Evolutionary conservation across 2,329 filamentous ascomycete genomes (phyloP).

Genomic region (Plectosphaerella cucumerina): DNA sequence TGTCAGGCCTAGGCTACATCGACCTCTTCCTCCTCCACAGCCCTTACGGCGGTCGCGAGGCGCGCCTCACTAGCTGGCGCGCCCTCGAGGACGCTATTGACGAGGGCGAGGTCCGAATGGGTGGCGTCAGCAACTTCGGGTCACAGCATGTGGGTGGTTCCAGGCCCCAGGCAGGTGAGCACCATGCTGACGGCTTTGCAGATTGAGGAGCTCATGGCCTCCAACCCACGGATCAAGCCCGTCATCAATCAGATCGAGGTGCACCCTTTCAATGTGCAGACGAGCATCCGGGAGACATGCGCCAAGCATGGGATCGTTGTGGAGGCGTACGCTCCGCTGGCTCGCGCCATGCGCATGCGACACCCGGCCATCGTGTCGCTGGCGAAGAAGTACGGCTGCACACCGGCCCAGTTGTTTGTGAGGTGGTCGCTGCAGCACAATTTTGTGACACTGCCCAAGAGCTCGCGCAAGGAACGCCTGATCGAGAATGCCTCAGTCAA

Average conservation of each 20-base stretch:
- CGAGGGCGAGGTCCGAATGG: conserved; percentile 65
- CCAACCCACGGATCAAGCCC: conserved; percentile 57
- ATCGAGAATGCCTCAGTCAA: conserved; percentile 60
- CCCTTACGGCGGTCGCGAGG: conserved; percentile 68
- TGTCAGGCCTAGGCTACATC: conserved; percentile 67
- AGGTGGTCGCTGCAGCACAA: conserved; percentile 75
- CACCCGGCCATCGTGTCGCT: conserved; percentile 60
- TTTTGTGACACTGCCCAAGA: conserved; percentile 72
- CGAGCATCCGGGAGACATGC: conserved; percentile 62
- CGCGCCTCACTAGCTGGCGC: conserved; percentile 68
- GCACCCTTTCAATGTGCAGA: conserved; percentile 76
- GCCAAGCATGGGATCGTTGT: conserved; percentile 63
- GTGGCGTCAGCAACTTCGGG: conserved; percentile 76
- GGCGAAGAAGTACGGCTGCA: conserved; percentile 64
- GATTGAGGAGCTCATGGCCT: conserved; percentile 65
- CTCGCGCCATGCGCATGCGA: conserved; percentile 64
- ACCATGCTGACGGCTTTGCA: conserved; percentile 19
- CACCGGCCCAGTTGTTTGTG: conserved; percentile 69
- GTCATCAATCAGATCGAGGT: conserved; percentile 79
- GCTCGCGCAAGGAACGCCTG: conserved; percentile 57
- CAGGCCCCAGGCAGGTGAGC: not conserved
- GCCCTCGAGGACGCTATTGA: conserved; percentile 73
- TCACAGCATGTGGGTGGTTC: conserved; percentile 59
- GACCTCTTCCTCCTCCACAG: conserved; percentile 78
- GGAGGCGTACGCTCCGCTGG: conserved; percentile 78